phyloP scores from a whole-genome alignment of 2,329 filamentous ascomycete genomes.

The Tolypocladium tundrense region DNA sequence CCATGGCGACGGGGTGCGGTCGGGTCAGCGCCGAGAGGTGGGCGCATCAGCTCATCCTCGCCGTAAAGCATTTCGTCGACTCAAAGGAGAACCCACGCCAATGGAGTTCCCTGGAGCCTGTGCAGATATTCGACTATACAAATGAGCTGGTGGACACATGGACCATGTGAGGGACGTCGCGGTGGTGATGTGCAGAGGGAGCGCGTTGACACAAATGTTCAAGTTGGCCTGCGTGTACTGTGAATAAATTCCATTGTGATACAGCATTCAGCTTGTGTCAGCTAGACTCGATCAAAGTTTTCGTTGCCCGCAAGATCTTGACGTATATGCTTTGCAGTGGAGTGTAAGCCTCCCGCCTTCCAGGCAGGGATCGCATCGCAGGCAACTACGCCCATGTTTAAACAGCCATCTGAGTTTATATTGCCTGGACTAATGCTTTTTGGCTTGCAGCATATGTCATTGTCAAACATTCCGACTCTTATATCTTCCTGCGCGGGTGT shows the following conservation, averaged over 20 bases:
- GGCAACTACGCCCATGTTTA: not conserved
- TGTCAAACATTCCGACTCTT: not conserved
- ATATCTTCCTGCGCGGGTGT: not conserved
- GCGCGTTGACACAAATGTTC: not conserved
- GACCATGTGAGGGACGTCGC: not conserved
- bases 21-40: constrained; percentile 33
- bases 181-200: not conserved
- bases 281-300: not conserved
- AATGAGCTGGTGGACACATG: constrained; percentile 3
- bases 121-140: constrained; percentile 3
- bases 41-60: constrained; percentile 38
- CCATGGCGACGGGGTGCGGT: constrained; percentile 38
- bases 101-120: constrained; percentile 25
- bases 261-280: not conserved
- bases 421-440: not conserved
- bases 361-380: not conserved
- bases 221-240: not conserved
- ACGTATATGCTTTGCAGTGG: not conserved
- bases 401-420: not conserved
- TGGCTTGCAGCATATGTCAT: not conserved
- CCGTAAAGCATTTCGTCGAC: constrained; percentile 40
- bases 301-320: not conserved
- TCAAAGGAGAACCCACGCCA: constrained; percentile 29
- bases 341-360: not conserved
- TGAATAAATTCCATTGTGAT: not conserved